Conservation (phyloP, 2,329 filamentous ascomycete species). For the Cryphonectria radicalis region DNA sequence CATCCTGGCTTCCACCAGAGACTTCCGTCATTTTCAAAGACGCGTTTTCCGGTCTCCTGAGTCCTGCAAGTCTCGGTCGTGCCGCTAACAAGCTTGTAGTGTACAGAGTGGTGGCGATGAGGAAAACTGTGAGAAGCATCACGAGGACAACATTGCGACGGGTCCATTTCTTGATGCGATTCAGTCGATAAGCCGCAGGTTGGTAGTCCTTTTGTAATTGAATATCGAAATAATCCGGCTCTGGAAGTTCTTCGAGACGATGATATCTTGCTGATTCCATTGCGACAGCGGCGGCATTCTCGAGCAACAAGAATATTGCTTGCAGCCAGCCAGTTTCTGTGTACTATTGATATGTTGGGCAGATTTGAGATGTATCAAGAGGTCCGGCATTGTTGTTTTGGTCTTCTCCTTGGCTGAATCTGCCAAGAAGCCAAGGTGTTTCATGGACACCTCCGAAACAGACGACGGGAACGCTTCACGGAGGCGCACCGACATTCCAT, state of each 20-base stretch:
- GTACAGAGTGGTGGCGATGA: conserved; percentile 21
- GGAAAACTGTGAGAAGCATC: conserved; percentile 19
- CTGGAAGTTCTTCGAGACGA: conserved; percentile 16
- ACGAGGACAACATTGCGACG: conserved; percentile 16
- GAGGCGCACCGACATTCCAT: conserved; percentile 10
- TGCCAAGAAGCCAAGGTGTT: conserved; percentile 26
- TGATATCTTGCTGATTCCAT: conserved; percentile 26
- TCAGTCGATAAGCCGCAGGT: background rate
- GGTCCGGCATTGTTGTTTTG: background rate
- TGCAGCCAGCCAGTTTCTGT: background rate
- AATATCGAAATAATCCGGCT: conserved; percentile 27
- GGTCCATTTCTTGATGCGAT: conserved; percentile 15
- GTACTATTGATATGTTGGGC: background rate
- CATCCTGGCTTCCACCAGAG: conserved; percentile 1
- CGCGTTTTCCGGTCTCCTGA: conserved; percentile 3
- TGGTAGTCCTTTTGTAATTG: conserved; percentile 18
- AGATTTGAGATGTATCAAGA: background rate
- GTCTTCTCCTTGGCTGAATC: background rate
- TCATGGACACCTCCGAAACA: conserved; percentile 18
- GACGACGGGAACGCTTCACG: background rate
- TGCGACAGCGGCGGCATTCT: background rate
- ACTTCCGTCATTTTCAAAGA: conserved; percentile 19
- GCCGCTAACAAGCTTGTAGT: conserved; percentile 1
- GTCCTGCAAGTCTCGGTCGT: conserved; percentile 9
- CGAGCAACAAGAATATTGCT: background rate